Conservation (phyloP, 2,329 filamentous ascomycete species). For the Bipolaris zeicola region DNA sequence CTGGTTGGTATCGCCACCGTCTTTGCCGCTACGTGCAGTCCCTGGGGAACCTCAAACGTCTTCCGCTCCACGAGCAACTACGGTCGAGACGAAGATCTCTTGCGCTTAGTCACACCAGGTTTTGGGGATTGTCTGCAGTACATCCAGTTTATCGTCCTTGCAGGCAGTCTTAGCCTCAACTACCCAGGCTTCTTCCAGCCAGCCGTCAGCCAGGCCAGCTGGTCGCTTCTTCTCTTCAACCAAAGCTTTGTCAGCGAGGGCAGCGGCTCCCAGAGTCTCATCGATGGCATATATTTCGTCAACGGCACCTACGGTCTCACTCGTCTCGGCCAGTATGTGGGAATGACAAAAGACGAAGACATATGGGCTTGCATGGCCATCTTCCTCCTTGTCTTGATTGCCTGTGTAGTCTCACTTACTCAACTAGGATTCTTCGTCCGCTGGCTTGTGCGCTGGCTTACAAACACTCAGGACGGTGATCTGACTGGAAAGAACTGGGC, state of each 20-base stretch:
- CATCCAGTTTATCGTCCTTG: conserved; percentile 88
- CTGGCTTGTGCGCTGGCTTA: conserved; percentile 75
- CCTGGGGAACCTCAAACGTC: conserved; percentile 88
- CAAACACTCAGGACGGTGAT: conserved; percentile 79
- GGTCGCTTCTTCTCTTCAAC: conserved; percentile 93
- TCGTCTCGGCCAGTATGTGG: conserved; percentile 77
- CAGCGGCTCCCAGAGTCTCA: conserved; percentile 67
- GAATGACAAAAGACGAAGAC: conserved; percentile 75
- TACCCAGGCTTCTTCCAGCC: conserved; percentile 97
- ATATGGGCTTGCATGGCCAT: conserved; percentile 95
- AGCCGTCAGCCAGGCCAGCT: conserved; percentile 82
- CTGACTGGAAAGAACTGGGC: conserved; percentile 89
- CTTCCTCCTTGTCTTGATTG: conserved; percentile 82
- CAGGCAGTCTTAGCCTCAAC: conserved; percentile 81
- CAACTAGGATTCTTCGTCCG: conserved; percentile 78
- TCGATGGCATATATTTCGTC: conserved; percentile 85
- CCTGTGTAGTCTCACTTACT: conserved; percentile 67
- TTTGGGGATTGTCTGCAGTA: conserved; percentile 98
- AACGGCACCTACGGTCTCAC: conserved; percentile 81
- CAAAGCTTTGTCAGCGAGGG: conserved; percentile 79
- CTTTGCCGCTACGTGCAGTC: conserved; percentile 84
- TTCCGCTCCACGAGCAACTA: conserved; percentile 99
- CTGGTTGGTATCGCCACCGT: conserved; percentile 82
- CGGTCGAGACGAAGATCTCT: conserved; percentile 86
- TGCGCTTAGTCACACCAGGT: conserved; percentile 90